A percentile compares a stretch with the other conserved stretches of the same genome.
phyloP scores from a whole-genome alignment of 225 moss, liverwort and hornwort genomes.

The Anthoceros angustus region DNA sequence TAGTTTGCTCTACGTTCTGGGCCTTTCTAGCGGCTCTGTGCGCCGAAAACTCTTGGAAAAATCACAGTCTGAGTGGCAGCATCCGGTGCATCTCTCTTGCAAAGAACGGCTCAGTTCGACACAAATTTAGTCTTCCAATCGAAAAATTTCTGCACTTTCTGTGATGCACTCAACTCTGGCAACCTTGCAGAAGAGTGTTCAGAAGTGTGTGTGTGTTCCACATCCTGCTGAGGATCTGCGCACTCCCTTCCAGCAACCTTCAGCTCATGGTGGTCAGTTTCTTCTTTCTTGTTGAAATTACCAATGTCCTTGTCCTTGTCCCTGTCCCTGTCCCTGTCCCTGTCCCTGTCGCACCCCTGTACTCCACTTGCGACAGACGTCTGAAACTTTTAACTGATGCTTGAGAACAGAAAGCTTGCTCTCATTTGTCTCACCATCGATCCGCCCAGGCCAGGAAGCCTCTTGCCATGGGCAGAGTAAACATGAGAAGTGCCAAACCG shows the following conservation, averaged over 20 bases:
- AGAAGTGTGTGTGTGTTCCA: not conserved
- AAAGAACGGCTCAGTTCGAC: too few relatives aligned
- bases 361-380: not conserved
- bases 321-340: not conserved
- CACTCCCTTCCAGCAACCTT: not conserved
- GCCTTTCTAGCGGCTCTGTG: too few relatives aligned
- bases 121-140: too few relatives aligned
- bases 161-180: not conserved
- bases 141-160: constrained; percentile 22
- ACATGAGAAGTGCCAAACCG: constrained; percentile 86
- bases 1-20: too few relatives aligned
- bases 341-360: not conserved
- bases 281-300: not conserved
- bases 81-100: too few relatives aligned
- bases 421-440: constrained; percentile 67
- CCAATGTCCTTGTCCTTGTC: too few relatives aligned
- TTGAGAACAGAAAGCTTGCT: constrained; percentile 39
- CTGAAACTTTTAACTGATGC: constrained; percentile 4
- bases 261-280: not conserved
- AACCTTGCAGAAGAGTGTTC: not conserved
- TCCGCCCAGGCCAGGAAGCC: constrained; percentile 42
- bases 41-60: too few relatives aligned
- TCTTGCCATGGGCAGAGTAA: constrained; percentile 54
- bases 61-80: too few relatives aligned
- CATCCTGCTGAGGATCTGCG: not conserved